Conservation (phyloP, 306 rosid species). For the Quercus variabilis region DNA sequence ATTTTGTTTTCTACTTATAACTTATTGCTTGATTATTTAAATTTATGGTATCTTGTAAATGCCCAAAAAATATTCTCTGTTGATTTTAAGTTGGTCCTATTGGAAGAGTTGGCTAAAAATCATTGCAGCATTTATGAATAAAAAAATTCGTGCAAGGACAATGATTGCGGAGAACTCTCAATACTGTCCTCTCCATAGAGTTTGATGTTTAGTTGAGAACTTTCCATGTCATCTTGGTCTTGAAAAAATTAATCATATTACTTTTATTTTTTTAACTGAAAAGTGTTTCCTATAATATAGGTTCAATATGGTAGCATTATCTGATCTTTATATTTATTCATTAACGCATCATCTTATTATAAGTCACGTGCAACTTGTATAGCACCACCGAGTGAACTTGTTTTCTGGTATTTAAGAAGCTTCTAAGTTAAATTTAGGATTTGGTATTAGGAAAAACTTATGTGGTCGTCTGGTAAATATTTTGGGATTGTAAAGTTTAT, state of each 20-base stretch:
- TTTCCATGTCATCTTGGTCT: background rate
- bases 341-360: no score
- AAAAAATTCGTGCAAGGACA: background rate
- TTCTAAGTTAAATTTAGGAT: background rate
- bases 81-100: background rate
- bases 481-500: background rate
- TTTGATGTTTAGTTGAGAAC: background rate
- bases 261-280: background rate
- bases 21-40: background rate
- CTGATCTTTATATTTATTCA: no score
- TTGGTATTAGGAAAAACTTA: background rate
- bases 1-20: background rate
- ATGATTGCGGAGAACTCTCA: background rate
- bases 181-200: background rate
- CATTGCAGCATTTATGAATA: background rate
- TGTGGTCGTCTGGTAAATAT: background rate
- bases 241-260: background rate
- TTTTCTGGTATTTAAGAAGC: background rate
- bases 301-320: no score
- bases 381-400: background rate
- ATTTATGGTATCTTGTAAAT: background rate
- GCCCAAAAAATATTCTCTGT: background rate
- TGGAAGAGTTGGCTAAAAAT: background rate
- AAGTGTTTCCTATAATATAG: background rate
- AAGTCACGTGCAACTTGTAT: background rate